A percentile compares a stretch with the other conserved stretches of the same genome.
These are phyloP conservation scores for Gomphus bonarii DNA, from an alignment of 1,284 basidiomycete species.

Conservation along the genomic window DNA sequence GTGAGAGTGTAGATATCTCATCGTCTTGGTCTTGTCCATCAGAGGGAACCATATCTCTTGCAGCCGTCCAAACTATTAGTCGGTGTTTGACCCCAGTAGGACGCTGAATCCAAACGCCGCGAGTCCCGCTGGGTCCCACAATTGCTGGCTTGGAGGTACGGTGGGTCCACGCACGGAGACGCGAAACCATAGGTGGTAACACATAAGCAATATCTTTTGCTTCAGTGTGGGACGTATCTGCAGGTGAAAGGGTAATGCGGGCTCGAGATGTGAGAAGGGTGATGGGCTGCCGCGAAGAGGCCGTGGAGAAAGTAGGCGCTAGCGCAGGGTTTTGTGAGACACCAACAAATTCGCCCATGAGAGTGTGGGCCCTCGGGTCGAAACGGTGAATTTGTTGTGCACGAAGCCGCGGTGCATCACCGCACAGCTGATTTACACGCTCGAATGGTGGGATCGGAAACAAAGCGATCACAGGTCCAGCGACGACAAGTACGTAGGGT, in stretches of 20 bases:
- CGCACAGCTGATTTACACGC: conserved; percentile 8
- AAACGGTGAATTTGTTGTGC: conserved; percentile 9
- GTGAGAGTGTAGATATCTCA: not conserved
- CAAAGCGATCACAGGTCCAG: conserved; percentile 6
- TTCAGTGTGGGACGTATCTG: not conserved
- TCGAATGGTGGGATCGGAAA: conserved; percentile 8
- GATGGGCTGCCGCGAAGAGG: not conserved
- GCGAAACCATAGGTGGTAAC: conserved; percentile 5
- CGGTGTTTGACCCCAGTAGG: not conserved
- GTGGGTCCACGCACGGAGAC: conserved; percentile 7
- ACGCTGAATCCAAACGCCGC: conserved; percentile 10
- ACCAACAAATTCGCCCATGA: conserved; percentile 9
- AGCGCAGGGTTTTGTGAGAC: conserved; percentile 4
- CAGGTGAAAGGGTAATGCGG: not conserved
- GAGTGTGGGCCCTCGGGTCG: not conserved
- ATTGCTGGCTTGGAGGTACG: conserved; percentile 6
- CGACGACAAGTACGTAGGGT: conserved; percentile 9
- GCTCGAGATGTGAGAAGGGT: conserved; percentile 7
- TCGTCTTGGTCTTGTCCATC: not conserved
- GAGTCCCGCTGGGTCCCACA: conserved; percentile 9
- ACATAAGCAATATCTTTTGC: not conserved
- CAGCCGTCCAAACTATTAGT: conserved; percentile 10
- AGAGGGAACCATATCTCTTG: not conserved
- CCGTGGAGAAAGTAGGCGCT: not conserved
- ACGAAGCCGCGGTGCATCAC: conserved; percentile 8